Conservation (phyloP, 352 stramenopile genomes). For the Globisporangium solare region DNA sequence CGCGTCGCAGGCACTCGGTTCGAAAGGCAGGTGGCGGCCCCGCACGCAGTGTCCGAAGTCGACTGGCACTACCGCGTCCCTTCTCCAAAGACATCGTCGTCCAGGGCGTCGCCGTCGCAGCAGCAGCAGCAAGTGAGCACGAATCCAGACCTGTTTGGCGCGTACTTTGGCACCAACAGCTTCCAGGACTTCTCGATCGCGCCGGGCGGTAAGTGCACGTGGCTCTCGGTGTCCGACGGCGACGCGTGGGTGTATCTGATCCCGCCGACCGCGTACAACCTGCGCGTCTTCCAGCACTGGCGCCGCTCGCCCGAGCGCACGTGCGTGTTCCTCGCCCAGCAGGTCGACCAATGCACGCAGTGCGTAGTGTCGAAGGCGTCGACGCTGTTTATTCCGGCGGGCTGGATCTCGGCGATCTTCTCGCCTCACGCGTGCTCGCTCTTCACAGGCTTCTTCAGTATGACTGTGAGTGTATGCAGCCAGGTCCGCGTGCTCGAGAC, state of each 20-base stretch:
- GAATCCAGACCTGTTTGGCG: conserved; percentile 55
- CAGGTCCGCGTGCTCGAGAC: conserved; percentile 44
- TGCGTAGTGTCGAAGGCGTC: conserved; percentile 40
- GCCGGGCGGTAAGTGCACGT: conserved; percentile 46
- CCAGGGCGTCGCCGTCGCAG: background rate
- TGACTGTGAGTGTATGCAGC: conserved; percentile 38
- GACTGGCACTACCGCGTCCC: conserved; percentile 46
- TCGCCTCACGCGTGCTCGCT: conserved; percentile 39
- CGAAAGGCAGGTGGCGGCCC: conserved; percentile 33
- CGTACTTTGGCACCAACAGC: conserved; percentile 40
- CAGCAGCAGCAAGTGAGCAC: conserved; percentile 1
- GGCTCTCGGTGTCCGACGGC: conserved; percentile 60
- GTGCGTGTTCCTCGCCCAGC: conserved; percentile 56
- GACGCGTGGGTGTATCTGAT: conserved; percentile 68
- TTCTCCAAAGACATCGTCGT: conserved; percentile 9
- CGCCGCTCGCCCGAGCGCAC: conserved; percentile 26
- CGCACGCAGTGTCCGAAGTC: conserved; percentile 41
- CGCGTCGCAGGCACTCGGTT: conserved; percentile 38
- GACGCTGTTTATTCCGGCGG: conserved; percentile 56
- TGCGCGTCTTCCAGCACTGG: conserved; percentile 59
- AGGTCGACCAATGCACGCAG: conserved; percentile 72
- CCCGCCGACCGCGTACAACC: conserved; percentile 37
- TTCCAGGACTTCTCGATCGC: conserved; percentile 70
- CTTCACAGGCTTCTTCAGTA: conserved; percentile 57
- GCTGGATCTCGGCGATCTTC: conserved; percentile 74